Percentiles rank a stretch among this genome's conserved stretches.
phyloP scores from a whole-genome alignment of 306 rosid genomes.

The Fragaria nilgerrensis region DNA sequence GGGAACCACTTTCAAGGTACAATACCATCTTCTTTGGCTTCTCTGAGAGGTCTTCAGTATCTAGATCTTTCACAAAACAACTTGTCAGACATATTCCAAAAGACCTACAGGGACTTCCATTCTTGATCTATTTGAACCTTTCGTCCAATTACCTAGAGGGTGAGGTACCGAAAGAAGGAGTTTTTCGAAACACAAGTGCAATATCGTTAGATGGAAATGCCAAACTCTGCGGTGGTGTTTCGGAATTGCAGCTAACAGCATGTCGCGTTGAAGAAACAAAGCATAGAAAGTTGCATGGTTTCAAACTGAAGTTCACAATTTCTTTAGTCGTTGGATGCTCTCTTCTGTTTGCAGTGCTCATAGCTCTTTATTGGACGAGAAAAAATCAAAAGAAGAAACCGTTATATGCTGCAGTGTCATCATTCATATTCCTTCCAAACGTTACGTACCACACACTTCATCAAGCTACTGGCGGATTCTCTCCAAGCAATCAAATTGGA shows the following conservation, averaged over 20 bases:
- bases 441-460: constrained; percentile 13
- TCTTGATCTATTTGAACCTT: constrained; percentile 27
- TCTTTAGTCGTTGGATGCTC: not conserved
- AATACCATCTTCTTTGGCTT: constrained; percentile 37
- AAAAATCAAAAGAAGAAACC: not conserved
- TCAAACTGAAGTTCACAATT: constrained; percentile 10
- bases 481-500: constrained; percentile 33
- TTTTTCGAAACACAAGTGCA: constrained; percentile 28
- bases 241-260: constrained; percentile 20
- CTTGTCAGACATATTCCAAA: constrained; percentile 34
- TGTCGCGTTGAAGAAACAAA: constrained; percentile 1
- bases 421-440: not conserved
- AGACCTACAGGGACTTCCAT: constrained; percentile 6
- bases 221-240: constrained; percentile 24
- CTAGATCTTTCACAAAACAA: constrained; percentile 36
- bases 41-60: constrained; percentile 21
- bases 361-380: not conserved
- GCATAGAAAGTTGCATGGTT: not conserved
- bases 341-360: not conserved
- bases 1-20: constrained; percentile 25
- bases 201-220: constrained; percentile 9
- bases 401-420: not conserved
- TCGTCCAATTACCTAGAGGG: constrained; percentile 45
- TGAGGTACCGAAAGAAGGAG: constrained; percentile 38
- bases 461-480: constrained; percentile 13